Evolutionary conservation across 2,329 filamentous ascomycete genomes (phyloP), one percentile per base, ranked within the genome.

Genomic region (Epichloe glyceriae): DNA sequence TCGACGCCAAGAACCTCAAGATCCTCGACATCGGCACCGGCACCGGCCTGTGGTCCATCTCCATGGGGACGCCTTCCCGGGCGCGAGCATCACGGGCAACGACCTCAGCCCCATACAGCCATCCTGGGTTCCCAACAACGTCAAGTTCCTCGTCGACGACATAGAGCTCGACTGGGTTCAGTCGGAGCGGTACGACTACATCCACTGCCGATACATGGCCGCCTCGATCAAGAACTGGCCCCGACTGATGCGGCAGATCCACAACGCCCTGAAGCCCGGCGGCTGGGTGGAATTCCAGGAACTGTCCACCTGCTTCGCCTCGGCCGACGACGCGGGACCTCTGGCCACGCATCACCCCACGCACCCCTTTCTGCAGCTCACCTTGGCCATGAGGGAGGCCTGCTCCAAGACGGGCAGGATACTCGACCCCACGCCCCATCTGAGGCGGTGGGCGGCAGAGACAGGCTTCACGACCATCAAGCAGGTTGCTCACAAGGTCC

Each of bases 101-200:
- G 68, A 73, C 39, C 56, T 72, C 0, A 68, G 67, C 26, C 70
- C 70, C 0, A 73, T 73, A 12, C 70, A 73, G 53, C 70, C 70
- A 3, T 61, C 63, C 10, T 70, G 67, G 64, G 70, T 81, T 1
- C 79, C 79, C 2, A 72, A 75, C 3, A 82, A 82, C 54, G 70
- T 80, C 50, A 70, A 68, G 5, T 82, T 82, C 58, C 61, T 80
- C 37, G 69, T 83, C 7, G 79, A 82, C 57, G 78, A 83, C 56
- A 69, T 73, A 17, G 76, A 82, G 57, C 69, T 75, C 35, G 69
- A 75, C 1, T 83, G 80, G 80, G 50, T 50, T 15, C 47, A 63
- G 33, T 47, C 55, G 0, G 44, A 53, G 2, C 50, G 57, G 12
- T 65, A 64, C 41, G 63, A 66, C 39, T 67, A 58, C 37, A 66